Conservation (phyloP, 768 basidiomycete genomes). For the Lentinula raphanica region DNA sequence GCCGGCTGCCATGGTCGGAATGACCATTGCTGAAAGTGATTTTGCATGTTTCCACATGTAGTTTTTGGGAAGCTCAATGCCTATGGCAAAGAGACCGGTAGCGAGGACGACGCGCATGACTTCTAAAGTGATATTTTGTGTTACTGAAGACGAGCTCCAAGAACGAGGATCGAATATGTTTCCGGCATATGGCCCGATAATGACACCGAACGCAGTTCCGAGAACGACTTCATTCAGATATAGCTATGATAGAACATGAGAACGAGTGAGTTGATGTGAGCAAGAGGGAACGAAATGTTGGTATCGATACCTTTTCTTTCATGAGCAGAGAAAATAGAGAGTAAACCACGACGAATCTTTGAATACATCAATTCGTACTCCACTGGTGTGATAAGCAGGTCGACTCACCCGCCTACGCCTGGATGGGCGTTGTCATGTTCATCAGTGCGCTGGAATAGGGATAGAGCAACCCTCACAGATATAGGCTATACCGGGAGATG, state of each 20-base stretch:
- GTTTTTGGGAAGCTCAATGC: conserved; percentile 83
- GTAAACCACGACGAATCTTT: conserved; percentile 42
- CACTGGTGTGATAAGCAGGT: not conserved
- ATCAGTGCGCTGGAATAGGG: not conserved
- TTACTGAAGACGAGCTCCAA: conserved; percentile 51
- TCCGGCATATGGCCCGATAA: conserved; percentile 69
- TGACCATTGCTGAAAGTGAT: conserved; percentile 62
- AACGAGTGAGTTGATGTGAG: not conserved
- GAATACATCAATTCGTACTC: not conserved
- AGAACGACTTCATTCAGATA: conserved; percentile 94
- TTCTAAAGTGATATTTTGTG: conserved; percentile 70
- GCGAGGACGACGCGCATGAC: conserved; percentile 86
- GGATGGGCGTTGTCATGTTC: not conserved
- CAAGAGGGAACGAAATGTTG: not conserved
- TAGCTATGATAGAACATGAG: conserved; percentile 35
- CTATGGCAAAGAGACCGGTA: conserved; percentile 90
- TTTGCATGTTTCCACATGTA: conserved; percentile 81
- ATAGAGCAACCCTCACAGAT: conserved; percentile 28
- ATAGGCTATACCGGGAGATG: conserved; percentile 51
- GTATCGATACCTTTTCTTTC: conserved; percentile 61
- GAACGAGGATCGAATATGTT: conserved; percentile 70
- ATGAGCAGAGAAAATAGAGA: conserved; percentile 79
- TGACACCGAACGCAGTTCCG: conserved; percentile 60
- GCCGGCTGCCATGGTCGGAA: conserved; percentile 82
- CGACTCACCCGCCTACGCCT: conserved; percentile 8